phyloP scores from a whole-genome alignment of 495 filamentous ascomycete genomes.

The Penicillium tannophilum region DNA sequence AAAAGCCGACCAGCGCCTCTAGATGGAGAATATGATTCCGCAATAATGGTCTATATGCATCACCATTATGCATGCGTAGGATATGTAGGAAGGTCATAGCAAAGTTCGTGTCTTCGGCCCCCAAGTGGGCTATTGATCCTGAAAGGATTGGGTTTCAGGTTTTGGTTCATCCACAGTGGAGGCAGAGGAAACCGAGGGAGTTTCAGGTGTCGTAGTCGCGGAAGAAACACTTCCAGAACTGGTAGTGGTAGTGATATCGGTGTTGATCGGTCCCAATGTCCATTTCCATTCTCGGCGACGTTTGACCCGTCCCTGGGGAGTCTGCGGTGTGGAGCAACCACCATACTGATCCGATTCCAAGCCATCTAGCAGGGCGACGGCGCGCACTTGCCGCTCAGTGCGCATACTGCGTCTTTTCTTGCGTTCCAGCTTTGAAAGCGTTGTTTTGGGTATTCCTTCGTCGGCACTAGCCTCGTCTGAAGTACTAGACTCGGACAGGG shows the following conservation, averaged over 20 bases:
- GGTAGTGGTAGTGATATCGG: constrained; percentile 1
- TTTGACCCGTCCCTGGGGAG: constrained; percentile 52
- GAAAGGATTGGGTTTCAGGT: neutral
- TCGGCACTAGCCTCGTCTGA: constrained; percentile 41
- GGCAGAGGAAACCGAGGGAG: constrained; percentile 4
- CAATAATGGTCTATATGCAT: constrained; percentile 19
- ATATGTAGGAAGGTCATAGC: constrained; percentile 8
- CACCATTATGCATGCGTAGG: constrained; percentile 15
- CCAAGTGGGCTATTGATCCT: constrained; percentile 6
- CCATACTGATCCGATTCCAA: constrained; percentile 30
- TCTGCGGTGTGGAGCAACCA: constrained; percentile 47
- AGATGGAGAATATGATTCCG: constrained; percentile 23
- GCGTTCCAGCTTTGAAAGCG: constrained; percentile 27
- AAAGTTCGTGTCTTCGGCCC: neutral
- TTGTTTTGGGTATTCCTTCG: constrained; percentile 8
- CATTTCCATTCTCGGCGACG: constrained; percentile 59
- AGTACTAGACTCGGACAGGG: constrained; percentile 42
- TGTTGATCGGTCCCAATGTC: constrained; percentile 51
- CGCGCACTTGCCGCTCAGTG: constrained; percentile 45
- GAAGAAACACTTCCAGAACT: constrained; percentile 7
- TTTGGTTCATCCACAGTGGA: constrained; percentile 7
- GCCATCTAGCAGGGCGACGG: constrained; percentile 44
- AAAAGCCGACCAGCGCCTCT: constrained; percentile 26
- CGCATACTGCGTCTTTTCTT: constrained; percentile 43
- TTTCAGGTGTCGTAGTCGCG: neutral